Percentiles rank a stretch among this genome's conserved stretches.
Evolutionary conservation across 805 yeast genomes (phyloP).

Genomic region (Saturnispora besseyi): DNA sequence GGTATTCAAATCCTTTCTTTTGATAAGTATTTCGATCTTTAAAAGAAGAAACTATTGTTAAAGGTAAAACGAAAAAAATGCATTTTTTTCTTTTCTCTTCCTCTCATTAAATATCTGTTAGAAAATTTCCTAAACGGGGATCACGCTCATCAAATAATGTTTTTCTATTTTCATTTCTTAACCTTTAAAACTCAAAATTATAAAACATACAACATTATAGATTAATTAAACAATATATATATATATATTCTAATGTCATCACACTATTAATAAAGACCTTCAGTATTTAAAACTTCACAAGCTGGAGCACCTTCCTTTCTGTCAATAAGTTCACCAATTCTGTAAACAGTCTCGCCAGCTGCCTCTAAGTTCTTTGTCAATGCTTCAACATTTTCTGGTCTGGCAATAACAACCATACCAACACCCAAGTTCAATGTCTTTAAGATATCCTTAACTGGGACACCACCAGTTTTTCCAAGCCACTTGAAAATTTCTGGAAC

Average conservation of each 20-base stretch:
- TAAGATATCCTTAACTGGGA: conserved; percentile 73
- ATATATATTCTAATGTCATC: neutral
- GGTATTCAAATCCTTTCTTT: too few relatives aligned
- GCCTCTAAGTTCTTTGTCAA: conserved; percentile 44
- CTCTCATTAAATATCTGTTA: neutral
- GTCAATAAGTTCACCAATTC: conserved; percentile 51
- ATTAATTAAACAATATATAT: neutral
- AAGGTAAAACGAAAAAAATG: too few relatives aligned
- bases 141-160: too few relatives aligned
- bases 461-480: conserved; percentile 87
- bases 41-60: too few relatives aligned
- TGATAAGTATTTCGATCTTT: too few relatives aligned
- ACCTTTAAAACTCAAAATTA: neutral
- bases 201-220: neutral
- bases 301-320: conserved; percentile 43
- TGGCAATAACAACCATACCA: conserved; percentile 90
- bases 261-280: conserved; percentile 30
- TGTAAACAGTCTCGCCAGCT: conserved; percentile 69
- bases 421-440: conserved; percentile 94
- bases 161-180: neutral
- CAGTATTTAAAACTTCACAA: conserved; percentile 47
- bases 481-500: conserved; percentile 87
- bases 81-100: neutral
- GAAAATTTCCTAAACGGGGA: too few relatives aligned
- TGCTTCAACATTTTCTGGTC: conserved; percentile 51